Conservation (phyloP, 768 basidiomycete species). For the Termitomyces sp. region DNA sequence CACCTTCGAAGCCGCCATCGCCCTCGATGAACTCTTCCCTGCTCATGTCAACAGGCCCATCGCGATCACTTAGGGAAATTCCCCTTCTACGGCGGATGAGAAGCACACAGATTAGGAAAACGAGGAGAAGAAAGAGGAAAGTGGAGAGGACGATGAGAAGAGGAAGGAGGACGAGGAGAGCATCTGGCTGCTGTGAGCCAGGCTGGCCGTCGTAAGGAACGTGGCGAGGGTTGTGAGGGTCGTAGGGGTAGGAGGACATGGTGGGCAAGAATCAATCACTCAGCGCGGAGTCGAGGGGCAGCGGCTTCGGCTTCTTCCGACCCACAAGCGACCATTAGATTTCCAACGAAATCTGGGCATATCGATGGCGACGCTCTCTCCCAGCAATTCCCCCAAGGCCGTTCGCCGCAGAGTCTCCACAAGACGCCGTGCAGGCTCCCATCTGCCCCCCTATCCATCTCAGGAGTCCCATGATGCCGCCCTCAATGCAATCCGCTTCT, state of each 20-base stretch:
- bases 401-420: conserved; percentile 52
- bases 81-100: conserved; percentile 73
- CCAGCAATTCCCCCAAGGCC: conserved; percentile 41
- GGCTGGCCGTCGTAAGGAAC: conserved; percentile 21
- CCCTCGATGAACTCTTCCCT: conserved; percentile 86
- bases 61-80: conserved; percentile 76
- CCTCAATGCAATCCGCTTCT: conserved; percentile 63
- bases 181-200: conserved; percentile 41
- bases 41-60: conserved; percentile 91
- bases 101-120: conserved; percentile 88
- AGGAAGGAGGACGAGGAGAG: conserved; percentile 84
- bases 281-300: background rate
- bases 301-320: conserved; percentile 7
- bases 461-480: conserved; percentile 68
- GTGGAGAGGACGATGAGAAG: conserved; percentile 91
- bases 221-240: background rate
- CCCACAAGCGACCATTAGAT: conserved; percentile 5
- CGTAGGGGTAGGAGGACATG: conserved; percentile 7
- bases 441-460: conserved; percentile 47
- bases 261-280: background rate
- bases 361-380: conserved; percentile 42
- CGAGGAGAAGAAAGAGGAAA: conserved; percentile 85
- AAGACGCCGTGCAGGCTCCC: conserved; percentile 50
- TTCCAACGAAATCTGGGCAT: conserved; percentile 7
- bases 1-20: conserved; percentile 89